Conservation (phyloP, 1,139 yeast genomes). For the Magnusiomyces clavatus region DNA sequence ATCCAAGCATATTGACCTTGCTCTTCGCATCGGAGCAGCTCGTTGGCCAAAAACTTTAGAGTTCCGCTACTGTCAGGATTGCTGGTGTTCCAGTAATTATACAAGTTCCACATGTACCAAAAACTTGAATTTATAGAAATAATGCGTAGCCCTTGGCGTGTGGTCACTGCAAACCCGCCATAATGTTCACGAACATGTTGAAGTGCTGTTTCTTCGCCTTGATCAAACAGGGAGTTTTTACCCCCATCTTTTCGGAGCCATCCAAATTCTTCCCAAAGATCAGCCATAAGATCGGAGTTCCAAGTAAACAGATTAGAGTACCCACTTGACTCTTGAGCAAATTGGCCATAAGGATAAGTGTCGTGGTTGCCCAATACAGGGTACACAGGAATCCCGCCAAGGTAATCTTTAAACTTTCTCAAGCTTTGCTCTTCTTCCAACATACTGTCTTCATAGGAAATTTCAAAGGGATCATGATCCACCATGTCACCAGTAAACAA, state of each 20-base stretch:
- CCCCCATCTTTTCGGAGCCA: slow-evolving; percentile 24
- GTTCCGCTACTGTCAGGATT: slow-evolving; percentile 53
- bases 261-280: slow-evolving; percentile 40
- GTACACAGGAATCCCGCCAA: slow-evolving; percentile 51
- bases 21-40: slow-evolving; percentile 46
- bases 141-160: slow-evolving; percentile 48
- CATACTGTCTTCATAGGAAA: slow-evolving; percentile 42
- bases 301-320: slow-evolving; percentile 46
- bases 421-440: slow-evolving; percentile 47
- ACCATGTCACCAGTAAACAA: slow-evolving; percentile 66
- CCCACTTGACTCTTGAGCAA: slow-evolving; percentile 48
- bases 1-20: slow-evolving; percentile 57
- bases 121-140: slow-evolving; percentile 54
- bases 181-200: slow-evolving; percentile 39
- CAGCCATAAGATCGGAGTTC: slow-evolving; percentile 54
- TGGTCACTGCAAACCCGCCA: slow-evolving; percentile 54
- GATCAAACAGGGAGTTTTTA: background rate
- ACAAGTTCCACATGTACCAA: slow-evolving; percentile 51
- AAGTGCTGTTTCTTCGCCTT: slow-evolving; percentile 11
- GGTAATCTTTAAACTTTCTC: slow-evolving; percentile 46
- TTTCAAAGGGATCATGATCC: slow-evolving; percentile 51
- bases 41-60: slow-evolving; percentile 49
- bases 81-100: slow-evolving; percentile 48
- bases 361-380: slow-evolving; percentile 69
- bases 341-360: slow-evolving; percentile 63